Evolutionary conservation across 192 early-diverging fungal genomes (phyloP).

Genomic region (Entomortierella chlamydospora): DNA sequence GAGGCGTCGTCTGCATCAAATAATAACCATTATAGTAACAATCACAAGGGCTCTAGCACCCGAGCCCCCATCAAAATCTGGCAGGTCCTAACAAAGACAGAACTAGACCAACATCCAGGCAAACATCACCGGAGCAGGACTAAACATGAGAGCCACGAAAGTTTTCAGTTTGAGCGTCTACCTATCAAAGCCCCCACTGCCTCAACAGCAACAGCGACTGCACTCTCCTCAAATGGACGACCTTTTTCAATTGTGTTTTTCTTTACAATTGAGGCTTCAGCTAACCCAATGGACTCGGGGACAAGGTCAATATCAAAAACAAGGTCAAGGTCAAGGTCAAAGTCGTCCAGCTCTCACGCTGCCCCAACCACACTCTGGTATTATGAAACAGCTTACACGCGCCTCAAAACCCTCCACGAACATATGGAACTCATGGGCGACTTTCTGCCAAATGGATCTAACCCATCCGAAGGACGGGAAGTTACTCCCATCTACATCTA

Average conservation of each 20-base stretch:
- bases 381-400: slow-evolving; percentile 2
- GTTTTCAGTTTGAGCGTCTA: slow-evolving; percentile 20
- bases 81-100: slow-evolving; percentile 35
- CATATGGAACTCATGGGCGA: slow-evolving; percentile 32
- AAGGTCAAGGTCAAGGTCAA: slow-evolving; percentile 3
- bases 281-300: neutral
- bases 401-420: slow-evolving; percentile 6
- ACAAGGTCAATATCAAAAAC: neutral
- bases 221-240: slow-evolving; percentile 3
- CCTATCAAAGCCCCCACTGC: slow-evolving; percentile 7
- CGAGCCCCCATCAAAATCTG: slow-evolving; percentile 16
- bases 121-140: neutral
- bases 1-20: neutral
- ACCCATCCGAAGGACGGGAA: neutral
- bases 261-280: slow-evolving; percentile 25
- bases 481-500: slow-evolving; percentile 40
- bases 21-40: neutral
- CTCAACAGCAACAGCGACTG: slow-evolving; percentile 7
- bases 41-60: neutral
- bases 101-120: neutral
- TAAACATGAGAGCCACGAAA: neutral
- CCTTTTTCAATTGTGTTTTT: slow-evolving; percentile 42
- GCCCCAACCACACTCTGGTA: slow-evolving; percentile 23
- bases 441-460: slow-evolving; percentile 17
- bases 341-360: neutral